Evolutionary conservation across 345 rosid species (phyloP), one percentile per base, ranked within the genome.

Genomic region (Lumnitzera littorea): DNA sequence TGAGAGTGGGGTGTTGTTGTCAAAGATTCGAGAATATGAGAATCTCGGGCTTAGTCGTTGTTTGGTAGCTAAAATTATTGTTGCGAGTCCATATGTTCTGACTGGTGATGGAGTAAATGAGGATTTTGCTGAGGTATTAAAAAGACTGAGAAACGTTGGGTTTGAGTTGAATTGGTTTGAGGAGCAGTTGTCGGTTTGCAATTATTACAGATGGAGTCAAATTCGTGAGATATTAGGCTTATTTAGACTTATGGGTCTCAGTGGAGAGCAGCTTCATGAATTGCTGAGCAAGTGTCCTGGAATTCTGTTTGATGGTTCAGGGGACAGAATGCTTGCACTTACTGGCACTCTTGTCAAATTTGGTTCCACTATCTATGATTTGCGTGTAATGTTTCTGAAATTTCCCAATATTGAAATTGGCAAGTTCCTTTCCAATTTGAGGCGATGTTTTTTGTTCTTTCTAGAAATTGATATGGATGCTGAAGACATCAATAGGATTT

Each of bases 251-350:
- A 68, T 58, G 24, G 81, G 79, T 66, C 63, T 43, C 29, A 66
- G 69, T 27, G 53, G 68, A 15, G 63, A 75, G 61, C 77, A 82
- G 73, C 62, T 89, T n/a, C 67, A 73, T 56, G 55, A n/a, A 61
- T 62, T 91, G 55, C 73, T 91, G 53, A 66, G 60, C 64, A 76
- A 66, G 57, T 78, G 70, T 61, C 96, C 96, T 0, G 76, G 75
- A 65, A 62, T 88, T 62, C 36, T 91, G 41, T 76, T 79, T 46
- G 84, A 85, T 71, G 70, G 61, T 48, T 84, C 96, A 1, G 91
- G 89, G 29, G 50, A 63, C 46, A 66, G 48, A 70, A 62, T 79
- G 7, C 63, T 79, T 62, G 60, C 72, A 50, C 61, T 85, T 41
- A 71, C 76, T 48, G 86, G 80, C 9, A 78, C 84, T 51, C 63